Percentiles rank a stretch among this genome's conserved stretches.
Conservation (phyloP, 1,284 basidiomycete species). For the Ustilago shanxiensis region DNA sequence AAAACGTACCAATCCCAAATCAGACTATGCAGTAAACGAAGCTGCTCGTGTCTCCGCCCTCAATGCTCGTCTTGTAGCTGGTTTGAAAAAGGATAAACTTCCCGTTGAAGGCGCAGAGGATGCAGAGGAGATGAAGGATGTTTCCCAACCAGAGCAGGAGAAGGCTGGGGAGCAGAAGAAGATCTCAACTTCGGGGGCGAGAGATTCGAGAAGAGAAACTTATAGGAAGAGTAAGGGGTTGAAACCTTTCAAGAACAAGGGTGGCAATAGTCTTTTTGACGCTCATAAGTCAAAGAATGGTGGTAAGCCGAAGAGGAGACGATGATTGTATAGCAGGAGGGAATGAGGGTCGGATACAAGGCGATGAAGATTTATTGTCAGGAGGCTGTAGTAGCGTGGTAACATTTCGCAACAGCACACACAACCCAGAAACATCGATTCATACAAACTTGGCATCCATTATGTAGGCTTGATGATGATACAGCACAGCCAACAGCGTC, state of each 20-base stretch:
- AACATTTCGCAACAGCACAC: too few relatives aligned
- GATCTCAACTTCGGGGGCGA: conserved; percentile 58
- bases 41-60: conserved; percentile 86
- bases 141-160: conserved; percentile 66
- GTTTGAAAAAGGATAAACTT: conserved; percentile 37
- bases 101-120: conserved; percentile 72
- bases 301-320: conserved; percentile 59
- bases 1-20: conserved; percentile 79
- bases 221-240: conserved; percentile 57
- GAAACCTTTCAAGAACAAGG: conserved; percentile 55
- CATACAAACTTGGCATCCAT: too few relatives aligned
- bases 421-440: too few relatives aligned
- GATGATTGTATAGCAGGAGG: conserved; percentile 37
- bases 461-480: too few relatives aligned
- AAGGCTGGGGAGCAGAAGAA: conserved; percentile 23
- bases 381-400: too few relatives aligned
- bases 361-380: too few relatives aligned
- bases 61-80: conserved; percentile 76
- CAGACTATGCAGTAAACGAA: conserved; percentile 85
- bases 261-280: conserved; percentile 40
- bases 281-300: conserved; percentile 54
- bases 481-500: not conserved
- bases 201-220: conserved; percentile 61
- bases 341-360: too few relatives aligned
- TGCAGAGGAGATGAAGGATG: conserved; percentile 71